Evolutionary conservation across 257 asterid species (phyloP), one percentile per base, ranked within the genome.

Genomic region (Fraxinus quadrangulata): DNA sequence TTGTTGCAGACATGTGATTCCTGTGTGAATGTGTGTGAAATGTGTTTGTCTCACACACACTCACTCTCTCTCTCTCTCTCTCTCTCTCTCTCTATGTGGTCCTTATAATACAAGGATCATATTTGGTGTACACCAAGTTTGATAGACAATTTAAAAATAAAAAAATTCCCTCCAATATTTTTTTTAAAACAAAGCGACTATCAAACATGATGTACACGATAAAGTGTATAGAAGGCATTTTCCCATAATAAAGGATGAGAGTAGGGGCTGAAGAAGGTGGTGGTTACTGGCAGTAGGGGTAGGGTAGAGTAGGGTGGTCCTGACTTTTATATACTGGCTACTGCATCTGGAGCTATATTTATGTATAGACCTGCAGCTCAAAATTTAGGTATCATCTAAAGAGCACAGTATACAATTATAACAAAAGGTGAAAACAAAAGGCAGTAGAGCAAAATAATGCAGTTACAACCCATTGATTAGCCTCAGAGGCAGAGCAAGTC

Each of bases 301-400:
- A 59, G 67, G 6, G 31, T 11, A 54, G 26, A 21, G 17, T 83
- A 83, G 86, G 56, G 81, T 83, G 86, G 86, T 83, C 86, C 84
- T 3, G 47, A 26, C 47, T 7, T 16, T 23, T 16, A 6, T 39
- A 6, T 0, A 3, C 30, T 61, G 67, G 10, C 8, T 54, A 3
- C 59, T 51, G 61, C 61, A 51, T 9, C 42, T 12, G 3, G 4
- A 16, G 33, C 33, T 17, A 14, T 17, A 40, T 45, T 16, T 11
- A 45, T 45, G 19, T 7, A 56, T 56, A 17, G 66, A 2, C 6
- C 31, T 6, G 67, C 67, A 59, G 67, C 28, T 59, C 28, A 21
- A 59, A 59, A 21, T 61, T 42, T 68, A 67, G 67, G 59, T 67
- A 68, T 21, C n/a, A 68, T 33, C 40, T 76, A 37, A 33, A 31